Evolutionary conservation across 2,329 filamentous ascomycete genomes (phyloP).

Genomic region (Ophiocordyceps camponoti-floridani): DNA sequence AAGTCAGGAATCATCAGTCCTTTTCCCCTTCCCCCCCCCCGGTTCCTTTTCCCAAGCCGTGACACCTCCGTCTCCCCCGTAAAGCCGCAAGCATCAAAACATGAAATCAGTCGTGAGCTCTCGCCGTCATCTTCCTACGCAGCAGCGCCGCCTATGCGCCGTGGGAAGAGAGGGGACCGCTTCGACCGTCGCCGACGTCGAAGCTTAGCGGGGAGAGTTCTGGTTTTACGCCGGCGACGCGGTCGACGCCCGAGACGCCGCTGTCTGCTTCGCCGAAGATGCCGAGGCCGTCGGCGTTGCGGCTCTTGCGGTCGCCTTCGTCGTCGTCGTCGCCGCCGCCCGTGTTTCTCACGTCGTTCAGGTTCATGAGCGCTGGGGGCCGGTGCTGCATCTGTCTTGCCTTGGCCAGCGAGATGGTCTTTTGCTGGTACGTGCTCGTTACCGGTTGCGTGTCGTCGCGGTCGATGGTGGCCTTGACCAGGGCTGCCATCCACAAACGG

Average conservation of each 20-base stretch:
- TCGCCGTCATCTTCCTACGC: conserved; percentile 3
- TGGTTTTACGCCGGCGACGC: conserved; percentile 14
- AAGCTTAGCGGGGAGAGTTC: conserved; percentile 14
- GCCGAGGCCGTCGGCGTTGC: conserved; percentile 19
- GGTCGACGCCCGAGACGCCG: conserved; percentile 24
- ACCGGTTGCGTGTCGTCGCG: conserved; percentile 66
- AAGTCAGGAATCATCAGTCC: neutral
- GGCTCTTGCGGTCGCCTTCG: conserved; percentile 11
- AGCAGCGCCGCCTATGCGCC: conserved; percentile 13
- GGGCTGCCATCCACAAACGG: conserved; percentile 89
- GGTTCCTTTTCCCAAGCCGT: too few species aligned
- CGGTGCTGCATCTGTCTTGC: conserved; percentile 76
- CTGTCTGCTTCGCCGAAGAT: conserved; percentile 25
- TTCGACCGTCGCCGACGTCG: conserved; percentile 10
- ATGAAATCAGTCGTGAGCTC: neutral
- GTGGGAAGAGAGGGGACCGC: conserved; percentile 8
- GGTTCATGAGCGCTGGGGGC: conserved; percentile 71
- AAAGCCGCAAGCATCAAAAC: neutral
- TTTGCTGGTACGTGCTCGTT: conserved; percentile 87
- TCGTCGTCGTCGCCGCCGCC: conserved; percentile 1
- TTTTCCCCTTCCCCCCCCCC: too few species aligned
- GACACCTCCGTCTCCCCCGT: too few species aligned
- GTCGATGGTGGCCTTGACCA: conserved; percentile 98
- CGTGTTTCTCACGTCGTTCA: conserved; percentile 27
- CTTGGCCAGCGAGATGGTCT: conserved; percentile 84